Conservation (phyloP, 257 asterid genomes). For the Nicotiana paniculata region DNA sequence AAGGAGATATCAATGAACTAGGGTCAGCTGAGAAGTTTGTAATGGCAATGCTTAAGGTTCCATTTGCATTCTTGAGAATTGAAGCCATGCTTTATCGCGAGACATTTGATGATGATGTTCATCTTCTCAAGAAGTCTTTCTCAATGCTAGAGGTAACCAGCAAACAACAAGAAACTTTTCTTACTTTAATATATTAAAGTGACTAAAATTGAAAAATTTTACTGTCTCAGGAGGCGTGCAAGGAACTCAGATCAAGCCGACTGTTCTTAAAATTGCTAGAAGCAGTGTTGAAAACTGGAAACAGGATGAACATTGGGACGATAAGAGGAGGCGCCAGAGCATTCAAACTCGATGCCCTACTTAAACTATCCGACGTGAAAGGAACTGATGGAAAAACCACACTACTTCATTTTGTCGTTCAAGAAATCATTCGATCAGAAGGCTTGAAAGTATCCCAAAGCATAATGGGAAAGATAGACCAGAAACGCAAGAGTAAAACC, state of each 20-base stretch:
- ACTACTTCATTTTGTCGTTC: conserved; percentile 92
- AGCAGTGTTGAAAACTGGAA: conserved; percentile 92
- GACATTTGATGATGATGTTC: conserved; percentile 77
- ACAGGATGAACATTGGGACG: conserved; percentile 90
- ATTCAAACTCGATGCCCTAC: conserved; percentile 89
- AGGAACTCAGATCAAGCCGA: conserved; percentile 86
- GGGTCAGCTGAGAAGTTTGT: conserved; percentile 89
- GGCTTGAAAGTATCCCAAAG: conserved; percentile 81
- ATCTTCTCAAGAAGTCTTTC: conserved; percentile 78
- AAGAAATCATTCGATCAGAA: conserved; percentile 79
- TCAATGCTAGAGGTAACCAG: conserved; percentile 72
- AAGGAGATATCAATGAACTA: conserved; percentile 59
- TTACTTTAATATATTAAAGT: background rate
- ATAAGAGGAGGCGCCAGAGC: conserved; percentile 94
- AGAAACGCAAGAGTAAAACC: conserved; percentile 26
- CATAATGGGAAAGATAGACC: conserved; percentile 87
- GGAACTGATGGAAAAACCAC: conserved; percentile 93
- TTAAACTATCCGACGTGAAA: conserved; percentile 84
- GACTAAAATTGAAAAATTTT: background rate
- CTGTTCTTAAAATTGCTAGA: conserved; percentile 85
- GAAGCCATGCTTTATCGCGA: conserved; percentile 90
- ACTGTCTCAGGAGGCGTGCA: conserved; percentile 70
- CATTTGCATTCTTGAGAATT: conserved; percentile 67
- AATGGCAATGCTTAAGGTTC: conserved; percentile 62
- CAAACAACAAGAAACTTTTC: background rate